phyloP scores from a whole-genome alignment of 1,284 basidiomycete genomes.

The Anthracocystis walkeri region DNA sequence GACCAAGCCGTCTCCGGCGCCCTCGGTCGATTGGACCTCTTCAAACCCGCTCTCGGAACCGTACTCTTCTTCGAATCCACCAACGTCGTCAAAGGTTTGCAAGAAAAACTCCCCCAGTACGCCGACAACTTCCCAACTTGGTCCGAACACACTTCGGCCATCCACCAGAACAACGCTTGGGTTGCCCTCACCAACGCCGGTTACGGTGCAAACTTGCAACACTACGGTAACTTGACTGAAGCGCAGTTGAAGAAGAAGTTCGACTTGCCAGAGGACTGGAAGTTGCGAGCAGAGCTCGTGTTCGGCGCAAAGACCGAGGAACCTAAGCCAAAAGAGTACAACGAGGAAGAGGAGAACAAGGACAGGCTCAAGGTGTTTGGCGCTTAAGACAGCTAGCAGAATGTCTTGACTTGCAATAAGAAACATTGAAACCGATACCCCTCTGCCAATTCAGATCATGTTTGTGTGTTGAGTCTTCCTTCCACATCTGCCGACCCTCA shows the following conservation, averaged over 20 bases:
- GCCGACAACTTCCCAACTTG: constrained; percentile 69
- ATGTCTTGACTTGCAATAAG: no score
- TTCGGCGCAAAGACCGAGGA: constrained; percentile 68
- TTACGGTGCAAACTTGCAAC: constrained; percentile 72
- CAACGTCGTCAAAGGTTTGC: constrained; percentile 54
- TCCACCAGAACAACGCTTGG: constrained; percentile 72
- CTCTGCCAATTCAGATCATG: no score
- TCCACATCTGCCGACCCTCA: no score
- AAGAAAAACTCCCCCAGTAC: constrained; percentile 70
- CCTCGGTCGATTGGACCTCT: constrained; percentile 64
- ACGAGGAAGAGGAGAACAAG: constrained; percentile 27
- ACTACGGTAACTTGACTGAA: constrained; percentile 59
- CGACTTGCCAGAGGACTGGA: constrained; percentile 70
- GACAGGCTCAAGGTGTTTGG: constrained; percentile 35
- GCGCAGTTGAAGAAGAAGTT: constrained; percentile 66
- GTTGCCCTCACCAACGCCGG: constrained; percentile 71
- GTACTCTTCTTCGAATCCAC: constrained; percentile 71
- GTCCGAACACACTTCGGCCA: constrained; percentile 59
- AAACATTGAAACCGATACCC: no score
- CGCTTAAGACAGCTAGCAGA: background rate
- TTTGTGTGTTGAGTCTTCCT: no score
- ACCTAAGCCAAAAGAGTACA: constrained; percentile 33
- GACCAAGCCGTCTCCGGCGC: constrained; percentile 48
- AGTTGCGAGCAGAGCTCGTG: constrained; percentile 71
- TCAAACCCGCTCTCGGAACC: constrained; percentile 71